Evolutionary conservation across 2,329 filamentous ascomycete species (phyloP), one percentile per base, ranked within the genome.

Genomic region (Diplocarpon mali): DNA sequence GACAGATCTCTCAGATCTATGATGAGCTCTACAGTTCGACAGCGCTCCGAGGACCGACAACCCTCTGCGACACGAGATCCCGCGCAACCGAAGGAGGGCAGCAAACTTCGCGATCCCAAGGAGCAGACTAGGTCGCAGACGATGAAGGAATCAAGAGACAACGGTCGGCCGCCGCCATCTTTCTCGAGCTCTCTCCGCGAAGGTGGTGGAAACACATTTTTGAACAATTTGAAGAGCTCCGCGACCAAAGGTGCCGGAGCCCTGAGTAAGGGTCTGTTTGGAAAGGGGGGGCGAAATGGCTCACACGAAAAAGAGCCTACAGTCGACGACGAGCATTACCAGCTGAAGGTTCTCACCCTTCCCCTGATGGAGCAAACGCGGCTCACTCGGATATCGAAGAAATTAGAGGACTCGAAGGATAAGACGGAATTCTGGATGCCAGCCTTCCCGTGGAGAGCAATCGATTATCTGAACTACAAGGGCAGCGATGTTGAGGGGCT

Each of bases 351-450:
- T 35, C 86, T 96, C 62, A 94, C 92, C 57, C 70, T 85, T 40
- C 87, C 88, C 1, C 69, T 96, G 27, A 73, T 94, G 20, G 83
- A 95, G 62, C 90, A 96, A 65, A 89, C 89, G 6, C 79, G 90
- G n/a, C 71, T 80, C 52, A 95, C 90, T 0, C 77, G 90, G 51
- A 95, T 96, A 60, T 93, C 88, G 7, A 93, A 90, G 65, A 78
- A 83, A 27, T 69, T 96, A 35, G 86, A 93, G 59, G 78, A 85
- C 49, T 95, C 89, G 9, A 78, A 82, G 50, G 90, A 96, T 60
- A 95, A 95, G 70, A 96, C 90, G 0, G 90, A 95, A 60, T 96
- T 93, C 60, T 96, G 90, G 90, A 95, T 96, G 89, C 90, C 90
- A 11, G 85, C 88, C 6, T 81, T 96, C 47, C 89, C 90, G 0